Percentiles rank a stretch among this genome's conserved stretches.
These are phyloP conservation scores for Volvox carteri DNA, from an alignment of 163 green algal species.

Conservation along the genomic window DNA sequence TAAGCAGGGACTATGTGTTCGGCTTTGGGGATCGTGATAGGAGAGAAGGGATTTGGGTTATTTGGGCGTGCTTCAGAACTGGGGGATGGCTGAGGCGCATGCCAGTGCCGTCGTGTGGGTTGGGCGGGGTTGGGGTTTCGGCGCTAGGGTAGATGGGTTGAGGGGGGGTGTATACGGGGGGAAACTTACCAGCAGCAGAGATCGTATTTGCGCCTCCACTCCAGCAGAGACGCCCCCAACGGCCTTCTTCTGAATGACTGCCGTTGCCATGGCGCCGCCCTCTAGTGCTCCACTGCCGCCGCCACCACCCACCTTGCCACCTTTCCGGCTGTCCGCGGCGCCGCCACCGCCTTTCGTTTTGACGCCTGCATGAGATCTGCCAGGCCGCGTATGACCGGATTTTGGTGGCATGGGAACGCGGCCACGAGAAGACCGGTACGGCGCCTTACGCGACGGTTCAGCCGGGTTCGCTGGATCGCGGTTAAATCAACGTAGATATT, in stretches of 20 bases:
- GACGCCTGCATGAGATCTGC: background rate
- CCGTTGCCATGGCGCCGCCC: constrained; percentile 48
- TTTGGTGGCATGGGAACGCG: constrained; percentile 6
- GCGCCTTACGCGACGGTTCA: background rate
- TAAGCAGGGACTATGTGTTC: too few species aligned
- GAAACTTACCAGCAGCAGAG: constrained; percentile 35
- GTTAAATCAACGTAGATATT: background rate
- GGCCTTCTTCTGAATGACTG: constrained; percentile 33
- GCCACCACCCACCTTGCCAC: background rate
- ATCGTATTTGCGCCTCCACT: constrained; percentile 21
- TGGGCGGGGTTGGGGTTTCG: background rate
- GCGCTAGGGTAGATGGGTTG: background rate
- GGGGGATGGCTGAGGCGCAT: too few species aligned
- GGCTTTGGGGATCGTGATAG: too few species aligned
- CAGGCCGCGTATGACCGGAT: background rate
- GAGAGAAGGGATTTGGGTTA: background rate
- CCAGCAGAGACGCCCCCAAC: constrained; percentile 6
- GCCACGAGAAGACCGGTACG: background rate
- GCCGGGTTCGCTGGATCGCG: background rate
- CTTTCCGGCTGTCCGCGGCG: background rate
- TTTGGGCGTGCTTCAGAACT: background rate
- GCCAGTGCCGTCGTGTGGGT: too few species aligned
- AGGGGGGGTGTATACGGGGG: background rate
- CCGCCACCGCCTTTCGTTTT: background rate
- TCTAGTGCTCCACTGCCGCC: background rate